These are phyloP conservation scores for Dictyostelium firmibasis DNA, from an alignment of 78 protist genomes.

Conservation along the genomic window DNA sequence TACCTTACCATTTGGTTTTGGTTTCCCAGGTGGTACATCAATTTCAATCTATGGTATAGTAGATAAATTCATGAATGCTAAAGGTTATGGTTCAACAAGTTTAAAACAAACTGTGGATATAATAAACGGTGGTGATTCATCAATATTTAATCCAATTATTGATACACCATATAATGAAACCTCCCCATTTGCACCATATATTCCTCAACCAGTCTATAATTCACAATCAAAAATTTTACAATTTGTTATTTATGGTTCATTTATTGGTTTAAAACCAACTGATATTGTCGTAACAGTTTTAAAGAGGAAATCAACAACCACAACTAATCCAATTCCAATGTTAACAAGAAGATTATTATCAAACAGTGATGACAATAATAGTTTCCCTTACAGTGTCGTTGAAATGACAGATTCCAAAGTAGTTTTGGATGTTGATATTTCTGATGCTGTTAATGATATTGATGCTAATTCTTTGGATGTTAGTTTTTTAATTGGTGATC, in stretches of 20 bases:
- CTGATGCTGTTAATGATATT: not conserved
- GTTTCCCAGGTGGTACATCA: not conserved
- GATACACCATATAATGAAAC: not conserved
- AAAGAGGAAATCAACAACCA: not conserved
- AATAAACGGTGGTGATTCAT: not conserved
- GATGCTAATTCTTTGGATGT: not conserved
- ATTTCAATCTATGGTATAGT: constrained; percentile 3
- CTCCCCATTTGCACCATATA: not conserved
- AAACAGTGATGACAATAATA: not conserved
- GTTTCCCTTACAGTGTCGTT: not conserved
- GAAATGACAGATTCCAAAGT: not conserved
- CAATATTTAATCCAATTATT: not conserved
- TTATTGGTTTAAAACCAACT: not conserved
- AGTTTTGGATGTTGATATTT: not conserved
- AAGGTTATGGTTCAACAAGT: not conserved
- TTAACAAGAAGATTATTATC: not conserved
- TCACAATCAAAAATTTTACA: not conserved
- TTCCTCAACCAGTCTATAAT: not conserved
- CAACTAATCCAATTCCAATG: not conserved
- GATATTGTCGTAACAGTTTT: not conserved
- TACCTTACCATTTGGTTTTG: not conserved
- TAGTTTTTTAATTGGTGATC: not conserved
- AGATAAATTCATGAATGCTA: not conserved
- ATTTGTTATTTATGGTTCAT: not conserved
- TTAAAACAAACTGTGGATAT: not conserved